These are phyloP conservation scores for Komagataea norvegica DNA, from an alignment of 1,139 yeast genomes.

Conservation along the genomic window DNA sequence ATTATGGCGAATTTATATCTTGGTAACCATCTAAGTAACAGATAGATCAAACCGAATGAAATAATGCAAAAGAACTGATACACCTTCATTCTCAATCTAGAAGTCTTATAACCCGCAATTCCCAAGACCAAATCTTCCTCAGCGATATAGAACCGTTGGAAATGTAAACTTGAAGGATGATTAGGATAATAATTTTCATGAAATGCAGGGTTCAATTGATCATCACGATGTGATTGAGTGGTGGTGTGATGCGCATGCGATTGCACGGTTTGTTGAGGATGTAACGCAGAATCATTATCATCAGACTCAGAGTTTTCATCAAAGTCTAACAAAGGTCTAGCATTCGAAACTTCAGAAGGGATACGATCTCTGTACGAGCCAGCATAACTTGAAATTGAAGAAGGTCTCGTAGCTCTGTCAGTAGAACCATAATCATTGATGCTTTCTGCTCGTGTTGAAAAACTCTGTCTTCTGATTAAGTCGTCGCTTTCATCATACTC, in stretches of 20 bases:
- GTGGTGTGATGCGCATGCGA: slow-evolving; percentile 5
- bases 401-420: slow-evolving; percentile 25
- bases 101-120: slow-evolving; percentile 79
- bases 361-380: slow-evolving; percentile 42
- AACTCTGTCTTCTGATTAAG: slow-evolving; percentile 33
- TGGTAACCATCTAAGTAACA: slow-evolving; percentile 83
- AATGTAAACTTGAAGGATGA: slow-evolving; percentile 41
- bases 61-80: slow-evolving; percentile 53
- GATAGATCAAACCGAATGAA: slow-evolving; percentile 68
- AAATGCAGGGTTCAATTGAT: slow-evolving; percentile 30
- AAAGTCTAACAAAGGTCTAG: slow-evolving; percentile 27
- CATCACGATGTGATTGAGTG: slow-evolving; percentile 4
- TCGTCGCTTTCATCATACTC: slow-evolving; percentile 30
- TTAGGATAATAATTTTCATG: slow-evolving; percentile 41
- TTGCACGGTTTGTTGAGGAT: slow-evolving; percentile 25
- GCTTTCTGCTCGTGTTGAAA: slow-evolving; percentile 26
- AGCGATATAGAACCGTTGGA: slow-evolving; percentile 85
- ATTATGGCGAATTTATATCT: slow-evolving; percentile 60
- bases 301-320: slow-evolving; percentile 27
- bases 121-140: slow-evolving; percentile 94
- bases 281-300: slow-evolving; percentile 27
- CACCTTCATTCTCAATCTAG: slow-evolving; percentile 39
- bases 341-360: slow-evolving; percentile 33
- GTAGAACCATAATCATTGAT: slow-evolving; percentile 26
- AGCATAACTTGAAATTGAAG: slow-evolving; percentile 32